Conservation (phyloP, 139 green algal species). For the Chlamydomonas schloesseri region DNA sequence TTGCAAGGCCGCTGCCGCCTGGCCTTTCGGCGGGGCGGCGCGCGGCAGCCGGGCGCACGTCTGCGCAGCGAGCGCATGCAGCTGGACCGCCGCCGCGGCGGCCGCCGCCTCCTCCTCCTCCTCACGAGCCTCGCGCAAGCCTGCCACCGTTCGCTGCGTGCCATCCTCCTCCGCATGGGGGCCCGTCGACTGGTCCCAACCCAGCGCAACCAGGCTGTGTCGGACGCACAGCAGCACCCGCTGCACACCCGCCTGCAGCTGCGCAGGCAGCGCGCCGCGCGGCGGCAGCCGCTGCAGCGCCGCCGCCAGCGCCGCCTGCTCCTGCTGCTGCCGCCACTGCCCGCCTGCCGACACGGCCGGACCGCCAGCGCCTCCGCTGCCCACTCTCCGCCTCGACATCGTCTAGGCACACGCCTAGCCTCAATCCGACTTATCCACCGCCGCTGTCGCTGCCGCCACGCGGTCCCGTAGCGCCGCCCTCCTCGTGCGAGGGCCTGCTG, state of each 20-base stretch:
- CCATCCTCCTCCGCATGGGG: too few relatives aligned
- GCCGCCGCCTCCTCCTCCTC: neutral
- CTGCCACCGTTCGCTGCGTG: too few relatives aligned
- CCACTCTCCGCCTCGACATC: neutral
- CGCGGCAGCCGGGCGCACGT: neutral
- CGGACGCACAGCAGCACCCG: neutral
- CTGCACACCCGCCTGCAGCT: conserved; percentile 1
- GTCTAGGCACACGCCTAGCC: too few relatives aligned
- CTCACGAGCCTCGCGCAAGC: neutral
- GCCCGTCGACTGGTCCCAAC: too few relatives aligned
- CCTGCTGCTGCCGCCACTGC: conserved; percentile 36
- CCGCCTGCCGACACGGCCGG: neutral
- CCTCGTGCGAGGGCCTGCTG: neutral
- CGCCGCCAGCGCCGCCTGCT: conserved; percentile 18
- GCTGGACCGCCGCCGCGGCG: neutral
- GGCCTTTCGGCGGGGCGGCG: too few relatives aligned
- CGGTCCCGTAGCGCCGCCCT: neutral
- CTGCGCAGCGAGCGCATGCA: neutral
- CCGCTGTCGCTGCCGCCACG: neutral
- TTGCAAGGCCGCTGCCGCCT: too few relatives aligned
- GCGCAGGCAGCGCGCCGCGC: neutral
- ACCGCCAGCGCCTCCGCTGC: neutral
- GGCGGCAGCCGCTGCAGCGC: neutral
- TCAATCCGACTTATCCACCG: neutral
- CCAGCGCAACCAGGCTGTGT: neutral